Conservation (phyloP, 2,329 filamentous ascomycete species). For the Penicillium sp. region DNA sequence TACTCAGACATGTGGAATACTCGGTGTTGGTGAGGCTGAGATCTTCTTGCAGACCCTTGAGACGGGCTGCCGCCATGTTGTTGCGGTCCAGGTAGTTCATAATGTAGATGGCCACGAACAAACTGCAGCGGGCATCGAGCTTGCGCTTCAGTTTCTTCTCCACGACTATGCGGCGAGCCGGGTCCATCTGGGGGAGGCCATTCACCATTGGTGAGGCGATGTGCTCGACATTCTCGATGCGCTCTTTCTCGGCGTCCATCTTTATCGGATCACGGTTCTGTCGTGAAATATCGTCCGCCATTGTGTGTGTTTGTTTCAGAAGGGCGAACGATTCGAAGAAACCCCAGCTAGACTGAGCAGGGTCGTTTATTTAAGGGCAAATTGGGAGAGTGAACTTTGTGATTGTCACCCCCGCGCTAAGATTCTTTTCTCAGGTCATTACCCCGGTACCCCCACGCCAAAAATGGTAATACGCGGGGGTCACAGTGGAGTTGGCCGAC, state of each 20-base stretch:
- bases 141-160: conserved; percentile 30
- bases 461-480: conserved; percentile 7
- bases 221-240: conserved; percentile 20
- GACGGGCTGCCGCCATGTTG: conserved; percentile 41
- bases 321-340: neutral
- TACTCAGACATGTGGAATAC: conserved; percentile 43
- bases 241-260: conserved; percentile 20
- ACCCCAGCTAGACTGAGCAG: neutral
- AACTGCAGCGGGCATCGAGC: conserved; percentile 27
- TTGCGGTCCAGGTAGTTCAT: conserved; percentile 43
- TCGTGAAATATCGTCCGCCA: conserved; percentile 24
- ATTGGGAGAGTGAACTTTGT: neutral
- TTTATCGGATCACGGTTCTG: conserved; percentile 10
- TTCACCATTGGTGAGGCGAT: conserved; percentile 10
- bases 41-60: conserved; percentile 40
- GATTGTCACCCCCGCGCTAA: conserved; percentile 7
- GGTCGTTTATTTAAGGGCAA: neutral
- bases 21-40: conserved; percentile 35
- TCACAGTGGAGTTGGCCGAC: conserved; percentile 1
- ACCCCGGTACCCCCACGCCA: conserved; percentile 12
- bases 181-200: conserved; percentile 19
- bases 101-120: conserved; percentile 28
- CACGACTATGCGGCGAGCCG: conserved; percentile 21
- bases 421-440: conserved; percentile 2
- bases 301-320: conserved; percentile 9